Percentiles rank a stretch among this genome's conserved stretches.
Evolutionary conservation across 441 rosid species (phyloP).

Genomic region (Mallotus japonicus): DNA sequence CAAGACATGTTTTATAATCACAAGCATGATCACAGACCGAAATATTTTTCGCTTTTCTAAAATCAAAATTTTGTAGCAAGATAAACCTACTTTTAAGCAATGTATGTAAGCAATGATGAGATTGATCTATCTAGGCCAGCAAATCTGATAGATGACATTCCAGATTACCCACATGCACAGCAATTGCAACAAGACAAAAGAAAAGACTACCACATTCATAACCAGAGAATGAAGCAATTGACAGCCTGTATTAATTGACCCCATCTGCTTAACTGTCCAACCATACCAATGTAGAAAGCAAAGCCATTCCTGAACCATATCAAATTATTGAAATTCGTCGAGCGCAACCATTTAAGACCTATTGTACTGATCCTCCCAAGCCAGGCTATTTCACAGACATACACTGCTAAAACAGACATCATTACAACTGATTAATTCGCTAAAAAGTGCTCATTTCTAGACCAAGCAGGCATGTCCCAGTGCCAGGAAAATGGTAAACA

Average conservation of each 20-base stretch:
- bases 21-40: too few relatives aligned
- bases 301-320: conserved; percentile 8
- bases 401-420: background rate
- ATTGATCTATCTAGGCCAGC: conserved; percentile 9
- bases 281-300: background rate
- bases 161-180: conserved; percentile 18
- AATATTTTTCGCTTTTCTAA: background rate
- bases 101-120: conserved; percentile 21
- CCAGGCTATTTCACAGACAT: background rate
- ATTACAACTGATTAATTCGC: background rate
- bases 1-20: too few relatives aligned
- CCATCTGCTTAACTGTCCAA: conserved; percentile 16
- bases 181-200: conserved; percentile 19
- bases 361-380: background rate
- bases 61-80: conserved; percentile 7
- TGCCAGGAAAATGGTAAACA: background rate
- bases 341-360: background rate
- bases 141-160: conserved; percentile 14
- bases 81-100: conserved; percentile 10
- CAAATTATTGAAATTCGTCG: background rate
- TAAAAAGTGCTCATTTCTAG: background rate
- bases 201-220: conserved; percentile 16
- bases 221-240: conserved; percentile 17
- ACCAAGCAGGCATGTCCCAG: background rate
- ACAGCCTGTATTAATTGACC: conserved; percentile 25